Base-by-base conservation (phyloP, 768 basidiomycete species). In the Podaxis sp. region DNA sequence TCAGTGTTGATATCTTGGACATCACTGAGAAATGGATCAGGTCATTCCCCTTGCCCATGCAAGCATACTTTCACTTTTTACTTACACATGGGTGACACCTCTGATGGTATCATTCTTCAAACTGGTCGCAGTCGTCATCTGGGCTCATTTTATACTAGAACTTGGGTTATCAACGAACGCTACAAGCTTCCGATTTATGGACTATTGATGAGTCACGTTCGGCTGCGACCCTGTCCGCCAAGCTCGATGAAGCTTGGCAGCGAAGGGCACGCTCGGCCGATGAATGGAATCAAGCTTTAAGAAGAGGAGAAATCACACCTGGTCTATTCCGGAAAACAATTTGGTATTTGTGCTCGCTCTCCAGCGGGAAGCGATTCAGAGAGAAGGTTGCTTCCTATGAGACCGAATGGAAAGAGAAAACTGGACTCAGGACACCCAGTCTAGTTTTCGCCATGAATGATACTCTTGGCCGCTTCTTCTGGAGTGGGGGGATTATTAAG, bases 151-250 rank as follows among this genome's bases (percentile, higher is more conserved):
- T 10, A 13, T 18, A 21, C 32, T 18, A 84, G 83, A 74, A 76
- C 9, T 73, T 87, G 42, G 89, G 89, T 0, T 90, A 87, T 67
- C 86, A 89, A 67, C 77, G 90, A 32, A 86, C 88, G 1, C 75
- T 93, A 7, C 88, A 89, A 66, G 86, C 87, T 0, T 82, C 87
- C 1, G 91, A 93, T 72, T 71, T 91, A 11, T 90, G 88, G 88
- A 84, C 82, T 67, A 74, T 91, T 62, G 82, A 83, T 59, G 68
- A 75, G 3, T 66, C 76, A 3, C 78, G 80, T 32, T 79, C 86
- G 64, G 75, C 83, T 14, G 79, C 76, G 0, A 62, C 66, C 18
- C 75, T 91, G 28, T 80, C 85, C 1, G 71, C 73, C 10, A 74
- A 76, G 63, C 78, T 92, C 25, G 81, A 90, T 58, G 76, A 70